Base-by-base conservation (phyloP, 768 basidiomycete species). In the Saitozyma podzolica region DNA sequence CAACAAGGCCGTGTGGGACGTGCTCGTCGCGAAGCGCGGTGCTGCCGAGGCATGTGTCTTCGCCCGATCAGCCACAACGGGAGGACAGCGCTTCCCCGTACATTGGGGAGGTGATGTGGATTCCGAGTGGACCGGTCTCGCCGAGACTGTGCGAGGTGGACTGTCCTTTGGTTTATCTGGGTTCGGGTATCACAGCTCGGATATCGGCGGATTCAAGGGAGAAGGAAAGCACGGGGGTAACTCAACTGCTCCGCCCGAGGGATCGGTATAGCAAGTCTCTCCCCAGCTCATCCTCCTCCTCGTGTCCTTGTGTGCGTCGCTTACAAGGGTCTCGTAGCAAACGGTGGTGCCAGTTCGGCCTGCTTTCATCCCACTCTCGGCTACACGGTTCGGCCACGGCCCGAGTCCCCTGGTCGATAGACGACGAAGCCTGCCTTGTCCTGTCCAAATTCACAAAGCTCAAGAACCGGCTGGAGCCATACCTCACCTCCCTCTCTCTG, bases 291-390 rank as follows among this genome's bases (percentile, higher is more conserved):
- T 29, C 29, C 29, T 29, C 29, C 29, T 29, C 29, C 29, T 29
- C 29, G 29, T 29, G 29, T 29, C 29, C 29, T 29, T 29, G 29
- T 29, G 29, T 29, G 29, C 29, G 2, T 5, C 29, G 29, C 29
- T 29, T 29, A 11, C 57, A 3, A 1, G 10, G 5, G 16, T 11
- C 16, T 45, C 37, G 13, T 9, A 62, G 61, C 48, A 62, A 62
- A 50, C 61, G 61, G 47, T 62, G 61, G 61, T 58, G 57, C 13
- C 61, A 62, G 41, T 62, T 62, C 56, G 61, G 61, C 7, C 56
- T 62, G 9, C 50, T 62, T 10, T 62, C 61, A 6, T 62, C 61
- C 10, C 61, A 62, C 49, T 62, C 61, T n/a, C 55, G 61, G 14
- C 48, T 62, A 37, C 61, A 62, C 40, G 61, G 61, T 14, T 62